Base-by-base conservation (phyloP, 2,329 filamentous ascomycete species). In the Alternaria sp. region DNA sequence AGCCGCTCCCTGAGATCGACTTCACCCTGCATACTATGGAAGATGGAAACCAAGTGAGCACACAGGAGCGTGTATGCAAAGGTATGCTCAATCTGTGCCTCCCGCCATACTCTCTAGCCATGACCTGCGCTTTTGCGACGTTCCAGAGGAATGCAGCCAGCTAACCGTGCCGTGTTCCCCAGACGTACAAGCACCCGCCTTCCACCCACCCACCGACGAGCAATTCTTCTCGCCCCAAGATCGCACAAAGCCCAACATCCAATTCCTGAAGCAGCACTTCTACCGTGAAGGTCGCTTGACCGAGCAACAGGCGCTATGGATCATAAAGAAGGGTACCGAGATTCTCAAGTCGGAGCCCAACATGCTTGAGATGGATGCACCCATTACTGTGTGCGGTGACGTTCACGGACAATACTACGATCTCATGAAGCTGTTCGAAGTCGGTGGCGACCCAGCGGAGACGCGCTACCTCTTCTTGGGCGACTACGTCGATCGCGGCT, bases 401-500 rank as follows among this genome's bases (percentile, higher is more conserved):
- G 94, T 99, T 56, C 95, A 99, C 81, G 95, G 95, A 70, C 95
- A 99, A 83, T 99, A 98, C 84, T 99, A 97, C 80, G 95, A 99
- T 80, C 83, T 99, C 77, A 99, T 99, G 95, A 99, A 99, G 85
- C 86, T 99, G 34, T 99, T 99, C 75, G 95, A 99, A 81, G 95
- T 99, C 53, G 95, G 95, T 69, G 95, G 95, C 67, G 95, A 99
- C 80, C 95, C 95, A 41, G 89, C 94, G 55, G 95, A 99, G 83
- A 99, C 95, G 30, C 85, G 95, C 75, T 99, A 99, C 81, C 88
- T 99, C 62, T 99, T 99, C 82, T 84, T 99, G 67, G 95, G 95
- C 63, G 95, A 99, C 81, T 99, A 99, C 78, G 95, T 99, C 67
- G 95, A 99, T 79, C 88, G 95, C 79, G 95, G 95, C 55, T 99